These are phyloP conservation scores for Globisporangium ultimum DNA, from an alignment of 352 stramenopile species.

Conservation along the genomic window DNA sequence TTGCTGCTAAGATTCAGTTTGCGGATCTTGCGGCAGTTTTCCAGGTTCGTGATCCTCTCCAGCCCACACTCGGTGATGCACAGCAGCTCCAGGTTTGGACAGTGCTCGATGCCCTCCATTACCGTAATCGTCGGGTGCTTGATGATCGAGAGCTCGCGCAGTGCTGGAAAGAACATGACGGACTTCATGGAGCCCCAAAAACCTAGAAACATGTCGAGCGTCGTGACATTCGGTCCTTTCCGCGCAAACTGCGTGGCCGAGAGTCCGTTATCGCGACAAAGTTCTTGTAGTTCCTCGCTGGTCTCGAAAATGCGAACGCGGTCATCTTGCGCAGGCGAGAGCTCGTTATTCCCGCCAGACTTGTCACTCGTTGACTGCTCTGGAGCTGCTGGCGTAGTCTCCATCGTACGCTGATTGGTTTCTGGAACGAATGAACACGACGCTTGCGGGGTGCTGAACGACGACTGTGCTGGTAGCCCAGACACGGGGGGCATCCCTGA, in stretches of 20 bases:
- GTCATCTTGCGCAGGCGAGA: constrained; percentile 28
- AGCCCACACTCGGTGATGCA: constrained; percentile 69
- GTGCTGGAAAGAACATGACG: constrained; percentile 55
- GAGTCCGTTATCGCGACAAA: constrained; percentile 70
- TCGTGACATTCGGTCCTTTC: constrained; percentile 28
- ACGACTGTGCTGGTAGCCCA: not conserved
- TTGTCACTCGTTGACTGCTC: constrained; percentile 4
- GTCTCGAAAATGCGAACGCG: constrained; percentile 36
- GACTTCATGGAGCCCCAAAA: constrained; percentile 74
- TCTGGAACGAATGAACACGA: not conserved
- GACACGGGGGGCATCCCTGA: too few species aligned
- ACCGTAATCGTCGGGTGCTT: constrained; percentile 62
- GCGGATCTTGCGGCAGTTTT: constrained; percentile 40
- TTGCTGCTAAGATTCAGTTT: constrained; percentile 78
- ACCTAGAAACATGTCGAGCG: constrained; percentile 74
- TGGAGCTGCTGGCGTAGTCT: not conserved
- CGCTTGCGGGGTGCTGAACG: not conserved
- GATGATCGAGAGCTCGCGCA: constrained; percentile 71
- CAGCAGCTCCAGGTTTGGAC: constrained; percentile 53
- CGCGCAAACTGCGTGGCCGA: constrained; percentile 50
- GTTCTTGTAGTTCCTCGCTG: constrained; percentile 48
- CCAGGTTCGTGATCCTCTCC: constrained; percentile 40
- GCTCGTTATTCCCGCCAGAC: constrained; percentile 6
- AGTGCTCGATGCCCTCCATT: constrained; percentile 53
- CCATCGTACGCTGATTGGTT: not conserved